A percentile compares a stretch with the other conserved stretches of the same genome.
Evolutionary conservation across 2,329 filamentous ascomycete genomes (phyloP).

Genomic region (Aureobasidium sp.): DNA sequence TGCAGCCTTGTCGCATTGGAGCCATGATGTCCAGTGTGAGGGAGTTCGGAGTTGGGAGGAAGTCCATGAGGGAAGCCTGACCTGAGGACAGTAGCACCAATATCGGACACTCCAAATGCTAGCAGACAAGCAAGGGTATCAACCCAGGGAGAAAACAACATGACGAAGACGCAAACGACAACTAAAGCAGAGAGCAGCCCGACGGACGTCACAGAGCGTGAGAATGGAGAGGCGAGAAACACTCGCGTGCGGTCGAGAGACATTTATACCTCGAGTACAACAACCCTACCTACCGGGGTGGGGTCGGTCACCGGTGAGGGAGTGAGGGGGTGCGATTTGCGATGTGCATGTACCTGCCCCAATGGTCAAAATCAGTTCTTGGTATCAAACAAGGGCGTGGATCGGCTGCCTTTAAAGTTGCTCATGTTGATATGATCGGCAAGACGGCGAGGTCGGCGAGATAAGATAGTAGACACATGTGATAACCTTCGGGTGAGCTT

Average conservation of each 20-base stretch:
- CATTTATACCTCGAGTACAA: conserved; percentile 4
- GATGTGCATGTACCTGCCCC: not conserved
- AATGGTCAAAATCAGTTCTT: not conserved
- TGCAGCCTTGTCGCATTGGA: conserved; percentile 14
- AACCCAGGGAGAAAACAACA: conserved; percentile 5
- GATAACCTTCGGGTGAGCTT: not conserved
- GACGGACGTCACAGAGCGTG: not conserved
- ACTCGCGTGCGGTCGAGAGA: not conserved
- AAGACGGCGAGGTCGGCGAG: not conserved
- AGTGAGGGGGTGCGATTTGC: not conserved
- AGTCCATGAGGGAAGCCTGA: not conserved
- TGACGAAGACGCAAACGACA: not conserved
- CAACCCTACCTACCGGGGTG: not conserved
- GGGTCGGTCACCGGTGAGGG: not conserved
- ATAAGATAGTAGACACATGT: not conserved
- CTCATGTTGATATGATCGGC: not conserved
- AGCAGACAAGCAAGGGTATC: conserved; percentile 2
- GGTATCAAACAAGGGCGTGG: not conserved
- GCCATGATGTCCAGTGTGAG: not conserved
- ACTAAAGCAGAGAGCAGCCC: not conserved
- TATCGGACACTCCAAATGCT: not conserved
- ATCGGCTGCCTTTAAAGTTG: not conserved
- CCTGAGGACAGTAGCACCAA: not conserved
- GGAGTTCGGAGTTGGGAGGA: not conserved
- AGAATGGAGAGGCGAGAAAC: not conserved